These are phyloP conservation scores for Apiotrichum gracile DNA, from an alignment of 1,284 basidiomycete species.

Conservation along the genomic window DNA sequence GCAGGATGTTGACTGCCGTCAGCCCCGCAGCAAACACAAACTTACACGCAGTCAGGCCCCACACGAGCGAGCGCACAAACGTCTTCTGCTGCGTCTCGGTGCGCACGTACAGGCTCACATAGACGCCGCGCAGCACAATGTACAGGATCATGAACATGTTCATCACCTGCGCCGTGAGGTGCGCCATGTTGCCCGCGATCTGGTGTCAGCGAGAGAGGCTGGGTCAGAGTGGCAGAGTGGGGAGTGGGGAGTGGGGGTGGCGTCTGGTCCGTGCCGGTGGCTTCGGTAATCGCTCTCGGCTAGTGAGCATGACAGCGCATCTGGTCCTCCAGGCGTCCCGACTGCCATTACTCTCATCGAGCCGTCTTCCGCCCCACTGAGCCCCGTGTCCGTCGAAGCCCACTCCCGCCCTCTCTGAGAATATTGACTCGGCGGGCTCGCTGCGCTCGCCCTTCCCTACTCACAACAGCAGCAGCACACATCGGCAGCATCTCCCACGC, in stretches of 20 bases:
- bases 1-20: slow-evolving; percentile 22
- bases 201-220: slow-evolving; percentile 5
- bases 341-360: no score
- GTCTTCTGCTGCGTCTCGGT: slow-evolving; percentile 20
- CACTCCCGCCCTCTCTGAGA: no score
- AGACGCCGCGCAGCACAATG: slow-evolving; percentile 26
- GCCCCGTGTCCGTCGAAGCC: no score
- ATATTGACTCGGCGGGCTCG: no score
- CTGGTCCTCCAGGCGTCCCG: no score
- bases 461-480: slow-evolving; percentile 28
- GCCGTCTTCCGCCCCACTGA: no score
- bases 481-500: slow-evolving; percentile 29
- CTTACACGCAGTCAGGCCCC: slow-evolving; percentile 32
- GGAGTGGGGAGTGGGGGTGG: neutral
- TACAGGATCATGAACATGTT: slow-evolving; percentile 29
- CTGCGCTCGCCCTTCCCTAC: no score
- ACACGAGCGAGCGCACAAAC: slow-evolving; percentile 22
- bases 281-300: neutral
- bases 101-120: slow-evolving; percentile 31
- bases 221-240: neutral
- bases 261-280: neutral
- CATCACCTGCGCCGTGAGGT: slow-evolving; percentile 28
- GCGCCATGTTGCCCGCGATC: slow-evolving; percentile 36
- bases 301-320: no score
- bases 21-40: neutral